Conservation (phyloP, 805 yeast species). For the Ogataea zsoltii region DNA sequence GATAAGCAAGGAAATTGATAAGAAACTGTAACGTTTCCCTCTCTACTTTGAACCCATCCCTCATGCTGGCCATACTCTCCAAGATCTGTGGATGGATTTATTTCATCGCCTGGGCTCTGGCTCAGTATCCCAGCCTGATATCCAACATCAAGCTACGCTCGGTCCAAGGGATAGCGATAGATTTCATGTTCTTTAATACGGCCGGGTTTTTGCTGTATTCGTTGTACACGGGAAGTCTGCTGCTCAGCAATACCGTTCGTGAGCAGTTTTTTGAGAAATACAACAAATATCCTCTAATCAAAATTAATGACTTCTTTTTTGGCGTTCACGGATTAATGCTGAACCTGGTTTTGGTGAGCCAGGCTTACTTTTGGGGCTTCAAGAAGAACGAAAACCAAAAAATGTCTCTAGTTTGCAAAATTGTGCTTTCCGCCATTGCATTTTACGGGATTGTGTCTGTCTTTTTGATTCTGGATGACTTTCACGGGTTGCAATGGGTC, state of each 20-base stretch:
- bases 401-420: constrained; percentile 24
- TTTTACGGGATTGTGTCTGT: constrained; percentile 14
- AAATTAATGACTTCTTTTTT: constrained; percentile 34
- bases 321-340: constrained; percentile 32
- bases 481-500: constrained; percentile 30
- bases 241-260: constrained; percentile 25
- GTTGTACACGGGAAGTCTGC: constrained; percentile 28
- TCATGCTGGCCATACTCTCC: constrained; percentile 17
- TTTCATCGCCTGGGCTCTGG: constrained; percentile 33
- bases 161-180: constrained; percentile 38
- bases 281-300: constrained; percentile 32
- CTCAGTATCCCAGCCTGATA: constrained; percentile 35
- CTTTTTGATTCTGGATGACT: constrained; percentile 17
- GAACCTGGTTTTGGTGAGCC: constrained; percentile 31
- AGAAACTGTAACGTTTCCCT: no score
- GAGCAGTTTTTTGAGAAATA: constrained; percentile 30
- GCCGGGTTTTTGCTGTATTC: constrained; percentile 35
- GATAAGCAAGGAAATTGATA: no score
- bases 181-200: constrained; percentile 36
- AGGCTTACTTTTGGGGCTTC: constrained; percentile 36
- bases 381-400: constrained; percentile 35
- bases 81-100: constrained; percentile 33
- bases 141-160: constrained; percentile 33
- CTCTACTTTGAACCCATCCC: background rate
- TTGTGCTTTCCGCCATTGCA: constrained; percentile 17